phyloP scores from a whole-genome alignment of 2,329 filamentous ascomycete species.

The Pseudogymnoascus sp. region DNA sequence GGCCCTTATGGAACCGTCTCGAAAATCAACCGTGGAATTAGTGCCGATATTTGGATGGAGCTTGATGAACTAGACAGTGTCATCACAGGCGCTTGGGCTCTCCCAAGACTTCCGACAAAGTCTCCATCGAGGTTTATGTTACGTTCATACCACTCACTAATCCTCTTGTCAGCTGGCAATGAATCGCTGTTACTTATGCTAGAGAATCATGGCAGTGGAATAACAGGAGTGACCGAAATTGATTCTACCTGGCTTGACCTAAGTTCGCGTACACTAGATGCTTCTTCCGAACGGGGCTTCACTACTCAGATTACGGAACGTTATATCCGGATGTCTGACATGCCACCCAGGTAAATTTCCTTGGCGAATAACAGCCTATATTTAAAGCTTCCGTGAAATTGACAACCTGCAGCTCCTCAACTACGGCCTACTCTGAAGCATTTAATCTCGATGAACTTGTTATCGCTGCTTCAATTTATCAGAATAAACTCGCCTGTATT shows the following conservation, averaged over 20 bases:
- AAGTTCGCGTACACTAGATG: conserved; percentile 44
- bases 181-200: conserved; percentile 36
- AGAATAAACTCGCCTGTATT: conserved; percentile 1
- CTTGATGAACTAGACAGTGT: conserved; percentile 41
- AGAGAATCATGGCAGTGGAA: conserved; percentile 40
- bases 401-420: not conserved
- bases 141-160: not conserved
- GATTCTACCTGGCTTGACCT: conserved; percentile 42
- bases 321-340: conserved; percentile 25
- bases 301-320: conserved; percentile 50
- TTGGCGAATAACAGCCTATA: not conserved
- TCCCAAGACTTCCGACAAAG: conserved; percentile 26
- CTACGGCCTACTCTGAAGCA: not conserved
- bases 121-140: not conserved
- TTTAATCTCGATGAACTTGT: not conserved
- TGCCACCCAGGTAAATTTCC: not conserved
- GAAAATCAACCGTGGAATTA: conserved; percentile 63
- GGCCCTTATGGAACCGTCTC: conserved; percentile 56
- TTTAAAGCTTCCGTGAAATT: not conserved
- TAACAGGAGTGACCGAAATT: conserved; percentile 36
- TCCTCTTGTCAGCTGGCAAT: conserved; percentile 25
- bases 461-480: conserved; percentile 10
- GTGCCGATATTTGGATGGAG: conserved; percentile 58
- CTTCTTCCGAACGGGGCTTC: conserved; percentile 31
- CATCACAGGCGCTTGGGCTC: conserved; percentile 48